Evolutionary conservation across 345 rosid genomes (phyloP).

Genomic region (Brassica rapa): DNA sequence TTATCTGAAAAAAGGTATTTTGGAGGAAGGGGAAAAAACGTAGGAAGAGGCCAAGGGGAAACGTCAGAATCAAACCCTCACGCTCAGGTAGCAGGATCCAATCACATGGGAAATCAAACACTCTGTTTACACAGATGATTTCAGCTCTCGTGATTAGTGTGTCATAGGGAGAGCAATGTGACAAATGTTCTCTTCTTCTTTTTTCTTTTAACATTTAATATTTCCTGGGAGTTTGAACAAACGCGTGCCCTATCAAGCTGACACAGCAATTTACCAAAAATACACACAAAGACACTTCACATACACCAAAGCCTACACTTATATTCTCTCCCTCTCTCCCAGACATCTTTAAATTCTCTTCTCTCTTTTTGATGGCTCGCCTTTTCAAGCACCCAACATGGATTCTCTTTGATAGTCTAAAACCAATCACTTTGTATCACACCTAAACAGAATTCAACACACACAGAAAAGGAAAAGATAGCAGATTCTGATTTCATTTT

Average conservation of each 20-base stretch:
- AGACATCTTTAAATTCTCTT: slow-evolving; percentile 16
- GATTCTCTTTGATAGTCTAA: slow-evolving; percentile 44
- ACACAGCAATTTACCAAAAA: slow-evolving; percentile 40
- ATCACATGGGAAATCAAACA: slow-evolving; percentile 23
- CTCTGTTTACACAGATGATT: slow-evolving; percentile 11
- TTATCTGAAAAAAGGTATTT: not conserved
- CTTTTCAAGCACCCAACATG: slow-evolving; percentile 45
- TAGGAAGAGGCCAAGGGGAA: slow-evolving; percentile 30
- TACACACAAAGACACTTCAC: slow-evolving; percentile 33
- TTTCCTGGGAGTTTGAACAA: slow-evolving; percentile 43
- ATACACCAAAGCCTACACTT: slow-evolving; percentile 38
- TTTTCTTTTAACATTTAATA: not conserved
- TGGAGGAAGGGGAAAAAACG: not conserved
- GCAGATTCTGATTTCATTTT: slow-evolving; percentile 27
- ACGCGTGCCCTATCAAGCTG: slow-evolving; percentile 45
- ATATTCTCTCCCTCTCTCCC: slow-evolving; percentile 20
- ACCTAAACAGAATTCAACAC: slow-evolving; percentile 21
- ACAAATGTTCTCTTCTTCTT: slow-evolving; percentile 37
- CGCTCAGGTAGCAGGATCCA: slow-evolving; percentile 14
- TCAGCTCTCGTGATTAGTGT: slow-evolving; percentile 30
- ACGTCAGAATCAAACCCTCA: slow-evolving; percentile 30
- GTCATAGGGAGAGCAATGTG: slow-evolving; percentile 10
- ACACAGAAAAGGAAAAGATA: not conserved
- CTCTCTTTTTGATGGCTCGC: slow-evolving; percentile 38
- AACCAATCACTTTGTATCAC: slow-evolving; percentile 42